These are phyloP conservation scores for Saccharomycopsis sp. DNA, from an alignment of 805 yeast genomes.

Conservation along the genomic window DNA sequence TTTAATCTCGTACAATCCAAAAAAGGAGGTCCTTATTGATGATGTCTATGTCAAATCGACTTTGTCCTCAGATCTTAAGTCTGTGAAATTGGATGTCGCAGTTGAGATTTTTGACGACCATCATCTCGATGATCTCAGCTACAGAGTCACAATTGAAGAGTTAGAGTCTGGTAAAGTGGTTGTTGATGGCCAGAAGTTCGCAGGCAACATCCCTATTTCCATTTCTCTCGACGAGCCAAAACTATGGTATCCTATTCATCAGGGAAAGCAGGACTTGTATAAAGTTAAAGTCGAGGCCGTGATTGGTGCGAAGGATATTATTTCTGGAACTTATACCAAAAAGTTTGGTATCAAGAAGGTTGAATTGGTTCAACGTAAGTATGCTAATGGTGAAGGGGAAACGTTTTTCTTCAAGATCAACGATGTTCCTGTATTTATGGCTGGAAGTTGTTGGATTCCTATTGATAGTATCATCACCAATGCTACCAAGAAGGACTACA, in stretches of 20 bases:
- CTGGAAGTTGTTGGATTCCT: slow-evolving; percentile 47
- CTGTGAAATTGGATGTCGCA: slow-evolving; percentile 5
- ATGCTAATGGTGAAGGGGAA: slow-evolving; percentile 30
- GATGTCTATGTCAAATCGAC: slow-evolving; percentile 22
- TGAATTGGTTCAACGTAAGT: slow-evolving; percentile 34
- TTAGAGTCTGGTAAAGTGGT: neutral
- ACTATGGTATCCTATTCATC: slow-evolving; percentile 37
- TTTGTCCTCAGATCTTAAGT: slow-evolving; percentile 7
- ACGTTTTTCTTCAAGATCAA: slow-evolving; percentile 40
- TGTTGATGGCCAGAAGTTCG: neutral
- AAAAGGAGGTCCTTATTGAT: slow-evolving; percentile 13
- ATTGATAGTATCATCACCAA: slow-evolving; percentile 35
- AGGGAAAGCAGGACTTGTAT: slow-evolving; percentile 35
- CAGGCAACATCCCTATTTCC: neutral
- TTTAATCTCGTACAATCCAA: slow-evolving; percentile 24
- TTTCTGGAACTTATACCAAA: slow-evolving; percentile 22
- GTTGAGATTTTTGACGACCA: slow-evolving; percentile 3
- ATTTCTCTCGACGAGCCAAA: slow-evolving; percentile 27
- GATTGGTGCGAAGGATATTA: slow-evolving; percentile 8
- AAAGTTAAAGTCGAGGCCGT: slow-evolving; percentile 22
- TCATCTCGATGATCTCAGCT: neutral
- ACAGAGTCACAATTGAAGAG: neutral
- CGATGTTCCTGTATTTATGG: slow-evolving; percentile 32
- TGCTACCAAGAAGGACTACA: slow-evolving; percentile 32
- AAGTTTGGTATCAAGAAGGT: slow-evolving; percentile 36